Base-by-base conservation (phyloP, 805 yeast genomes). In the Candida ulmi region DNA sequence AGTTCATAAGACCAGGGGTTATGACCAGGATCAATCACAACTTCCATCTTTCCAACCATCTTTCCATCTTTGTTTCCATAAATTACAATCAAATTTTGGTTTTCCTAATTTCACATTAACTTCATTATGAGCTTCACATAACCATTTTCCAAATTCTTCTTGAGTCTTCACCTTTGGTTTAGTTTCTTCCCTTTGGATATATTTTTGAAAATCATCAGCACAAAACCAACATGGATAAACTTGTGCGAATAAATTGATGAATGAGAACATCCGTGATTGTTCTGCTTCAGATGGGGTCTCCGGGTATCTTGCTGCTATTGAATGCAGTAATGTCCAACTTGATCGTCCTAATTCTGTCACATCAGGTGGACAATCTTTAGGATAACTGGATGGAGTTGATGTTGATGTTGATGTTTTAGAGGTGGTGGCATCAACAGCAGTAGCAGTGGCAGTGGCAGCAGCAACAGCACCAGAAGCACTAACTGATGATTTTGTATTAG, bases 201-300 rank as follows among this genome's bases (percentile, higher is more conserved):
- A 88, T 24, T 62, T 59, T 39, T 76, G 71, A 61, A 93, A 88
- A 57, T 91, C 98, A 27, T 74, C 74, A 0, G 95, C 96, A 65
- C 98, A 91, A 66, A 78, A 80, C 84, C 90, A 82, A 61, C 99
- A 91, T 2, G 99, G 99, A 55, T 91, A 93, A 25, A 91, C 68
- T 44, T 78, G 76, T 4, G 93, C 78, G 54, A 93, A 87, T 3
- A 85, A 63, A 4, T 63, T 64, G 37, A 93, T 57, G 48, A 93
- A 90, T 36, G 76, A 73, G 35, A 63, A 66, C 80, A 91, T 75
- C 45, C 88, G 95, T 5, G 59, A 49, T 61, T 90, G 90, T 50
- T 88, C 78, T 19, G 63, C 62, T 2, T 52, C 52, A 5, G 74
- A 54, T 2, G 99, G 95, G 0, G 51, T 61, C 30, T 71, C 80